These are phyloP conservation scores for Lagenidium giganteum DNA, from an alignment of 352 stramenopile species.

Conservation along the genomic window DNA sequence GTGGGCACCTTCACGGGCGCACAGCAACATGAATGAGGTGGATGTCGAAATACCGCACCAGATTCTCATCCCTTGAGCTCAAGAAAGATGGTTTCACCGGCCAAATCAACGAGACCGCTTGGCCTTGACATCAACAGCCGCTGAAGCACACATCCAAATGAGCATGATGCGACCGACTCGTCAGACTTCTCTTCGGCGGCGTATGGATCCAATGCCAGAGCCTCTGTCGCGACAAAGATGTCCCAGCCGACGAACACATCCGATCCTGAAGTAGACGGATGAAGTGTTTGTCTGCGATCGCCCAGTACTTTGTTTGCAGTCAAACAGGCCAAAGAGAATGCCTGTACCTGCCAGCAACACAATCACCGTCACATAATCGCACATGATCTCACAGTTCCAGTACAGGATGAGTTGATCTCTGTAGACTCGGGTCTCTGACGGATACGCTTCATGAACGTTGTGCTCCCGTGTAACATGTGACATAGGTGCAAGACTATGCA, in stretches of 20 bases:
- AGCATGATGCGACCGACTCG: constrained; percentile 22
- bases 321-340: constrained; percentile 7
- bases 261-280: constrained; percentile 21
- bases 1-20: no score
- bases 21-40: no score
- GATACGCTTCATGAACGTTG: constrained; percentile 21
- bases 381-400: constrained; percentile 26
- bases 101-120: constrained; percentile 25
- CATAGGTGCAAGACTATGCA: constrained; percentile 13
- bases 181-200: constrained; percentile 5
- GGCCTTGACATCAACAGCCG: constrained; percentile 31
- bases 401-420: constrained; percentile 21
- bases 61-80: no score
- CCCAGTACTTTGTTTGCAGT: constrained; percentile 22
- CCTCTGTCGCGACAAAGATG: constrained; percentile 15
- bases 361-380: constrained; percentile 23
- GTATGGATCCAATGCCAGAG: constrained; percentile 18
- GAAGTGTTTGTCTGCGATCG: constrained; percentile 15
- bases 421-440: constrained; percentile 12
- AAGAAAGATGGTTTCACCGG: constrained; percentile 30
- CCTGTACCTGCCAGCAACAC: constrained; percentile 13
- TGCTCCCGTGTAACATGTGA: constrained; percentile 12
- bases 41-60: no score
- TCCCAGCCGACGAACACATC: constrained; percentile 15
- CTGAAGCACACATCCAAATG: constrained; percentile 30